Percentiles rank a stretch among this genome's conserved stretches.
Conservation (phyloP, 192 early-diverging fungal species). For the Coemansia sp. region DNA sequence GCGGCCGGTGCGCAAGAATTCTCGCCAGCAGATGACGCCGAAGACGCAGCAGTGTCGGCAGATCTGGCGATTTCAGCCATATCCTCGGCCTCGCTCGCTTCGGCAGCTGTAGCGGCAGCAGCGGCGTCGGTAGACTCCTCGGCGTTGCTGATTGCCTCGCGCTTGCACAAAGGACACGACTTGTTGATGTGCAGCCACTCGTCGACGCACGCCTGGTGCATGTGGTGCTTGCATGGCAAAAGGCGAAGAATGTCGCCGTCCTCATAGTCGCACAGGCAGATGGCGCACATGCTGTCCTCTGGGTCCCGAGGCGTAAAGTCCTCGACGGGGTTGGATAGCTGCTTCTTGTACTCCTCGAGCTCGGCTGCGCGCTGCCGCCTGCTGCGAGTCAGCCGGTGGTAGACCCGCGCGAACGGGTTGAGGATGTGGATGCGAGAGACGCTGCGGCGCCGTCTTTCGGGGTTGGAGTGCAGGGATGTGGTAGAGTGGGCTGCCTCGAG, state of each 20-base stretch:
- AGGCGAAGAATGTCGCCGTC: slow-evolving; percentile 69
- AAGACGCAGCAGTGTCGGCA: too few relatives aligned
- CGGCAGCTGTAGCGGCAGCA: neutral
- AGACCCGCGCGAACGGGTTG: slow-evolving; percentile 44
- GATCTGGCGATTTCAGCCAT: too few relatives aligned
- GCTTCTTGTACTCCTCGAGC: slow-evolving; percentile 36
- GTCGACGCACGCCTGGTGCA: slow-evolving; percentile 78
- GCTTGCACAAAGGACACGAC: slow-evolving; percentile 74
- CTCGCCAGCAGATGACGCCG: too few relatives aligned
- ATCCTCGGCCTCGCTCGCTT: neutral
- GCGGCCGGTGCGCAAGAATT: too few relatives aligned
- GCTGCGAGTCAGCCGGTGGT: slow-evolving; percentile 36
- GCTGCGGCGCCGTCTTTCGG: slow-evolving; percentile 12
- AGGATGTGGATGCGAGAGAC: slow-evolving; percentile 28
- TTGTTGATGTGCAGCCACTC: slow-evolving; percentile 76
- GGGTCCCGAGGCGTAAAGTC: slow-evolving; percentile 54
- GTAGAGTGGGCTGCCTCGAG: slow-evolving; percentile 18
- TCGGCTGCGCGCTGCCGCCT: slow-evolving; percentile 42
- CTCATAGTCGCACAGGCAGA: slow-evolving; percentile 75
- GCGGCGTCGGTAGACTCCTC: slow-evolving; percentile 1
- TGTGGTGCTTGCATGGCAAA: slow-evolving; percentile 74
- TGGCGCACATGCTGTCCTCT: slow-evolving; percentile 72
- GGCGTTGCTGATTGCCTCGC: slow-evolving; percentile 21
- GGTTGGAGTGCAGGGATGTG: slow-evolving; percentile 27
- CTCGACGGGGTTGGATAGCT: slow-evolving; percentile 33